A percentile compares a stretch with the other conserved stretches of the same genome.
Evolutionary conservation across 169 alveolate species (phyloP).

Genomic region (Cryptosporidium tyzzeri): DNA sequence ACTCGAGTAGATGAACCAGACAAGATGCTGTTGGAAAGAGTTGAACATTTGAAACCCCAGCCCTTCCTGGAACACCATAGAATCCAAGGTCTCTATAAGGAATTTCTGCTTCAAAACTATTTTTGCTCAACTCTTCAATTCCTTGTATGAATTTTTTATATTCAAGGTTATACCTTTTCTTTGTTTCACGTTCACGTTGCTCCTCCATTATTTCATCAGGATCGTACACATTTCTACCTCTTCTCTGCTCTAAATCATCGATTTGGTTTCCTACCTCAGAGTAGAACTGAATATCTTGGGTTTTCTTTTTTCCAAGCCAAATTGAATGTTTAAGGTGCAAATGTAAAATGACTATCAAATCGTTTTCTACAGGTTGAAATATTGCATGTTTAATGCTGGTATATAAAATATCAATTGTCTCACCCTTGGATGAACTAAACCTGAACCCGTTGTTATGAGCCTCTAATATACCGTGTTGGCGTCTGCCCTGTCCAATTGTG

Average conservation of each 20-base stretch:
- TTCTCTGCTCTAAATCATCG: slow-evolving; percentile 95
- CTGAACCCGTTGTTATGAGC: slow-evolving; percentile 97
- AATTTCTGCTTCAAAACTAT: slow-evolving; percentile 37
- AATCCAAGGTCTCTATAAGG: slow-evolving; percentile 89
- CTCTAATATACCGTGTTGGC: slow-evolving; percentile 91
- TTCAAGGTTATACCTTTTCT: slow-evolving; percentile 90
- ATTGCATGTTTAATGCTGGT: slow-evolving; percentile 95
- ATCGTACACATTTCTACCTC: slow-evolving; percentile 90
- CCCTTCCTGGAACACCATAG: slow-evolving; percentile 95
- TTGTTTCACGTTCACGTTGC: slow-evolving; percentile 94
- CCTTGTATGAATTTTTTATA: slow-evolving; percentile 90
- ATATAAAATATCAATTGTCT: slow-evolving; percentile 92
- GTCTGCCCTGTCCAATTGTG: slow-evolving; percentile 79
- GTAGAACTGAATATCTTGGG: slow-evolving; percentile 95
- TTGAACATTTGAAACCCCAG: slow-evolving; percentile 89
- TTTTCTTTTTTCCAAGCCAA: slow-evolving; percentile 94
- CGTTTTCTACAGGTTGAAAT: slow-evolving; percentile 97
- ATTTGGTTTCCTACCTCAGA: slow-evolving; percentile 96
- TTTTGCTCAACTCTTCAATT: slow-evolving; percentile 60
- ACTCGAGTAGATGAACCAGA: slow-evolving; percentile 93
- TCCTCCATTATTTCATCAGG: slow-evolving; percentile 97
- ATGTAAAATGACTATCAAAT: slow-evolving; percentile 94
- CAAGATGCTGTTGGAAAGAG: slow-evolving; percentile 95
- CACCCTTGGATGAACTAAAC: slow-evolving; percentile 85
- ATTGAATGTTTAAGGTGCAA: slow-evolving; percentile 94